phyloP scores from a whole-genome alignment of 345 rosid species.

The Eucalyptus tenuipes region DNA sequence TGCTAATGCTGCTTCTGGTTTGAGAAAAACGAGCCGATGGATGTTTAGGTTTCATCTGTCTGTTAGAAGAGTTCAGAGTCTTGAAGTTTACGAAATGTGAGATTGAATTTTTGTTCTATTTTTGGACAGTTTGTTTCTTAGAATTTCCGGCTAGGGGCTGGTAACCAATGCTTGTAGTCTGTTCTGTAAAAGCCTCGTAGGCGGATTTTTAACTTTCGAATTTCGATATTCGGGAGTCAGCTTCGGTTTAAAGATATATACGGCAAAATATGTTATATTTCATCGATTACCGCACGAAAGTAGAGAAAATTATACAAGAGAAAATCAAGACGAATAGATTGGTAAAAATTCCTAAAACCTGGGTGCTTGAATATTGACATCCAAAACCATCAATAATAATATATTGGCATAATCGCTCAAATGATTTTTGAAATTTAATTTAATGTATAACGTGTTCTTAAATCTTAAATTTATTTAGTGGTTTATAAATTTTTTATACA shows the following conservation, averaged over 20 bases:
- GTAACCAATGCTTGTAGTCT: not conserved
- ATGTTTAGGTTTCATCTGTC: not conserved
- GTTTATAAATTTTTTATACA: too few species aligned
- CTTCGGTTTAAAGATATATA: not conserved
- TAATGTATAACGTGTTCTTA: fast-evolving
- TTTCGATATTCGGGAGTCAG: fast-evolving
- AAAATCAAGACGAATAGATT: not conserved
- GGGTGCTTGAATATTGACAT: not conserved
- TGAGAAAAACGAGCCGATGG: not conserved
- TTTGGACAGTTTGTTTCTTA: not conserved
- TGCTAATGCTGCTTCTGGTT: not conserved
- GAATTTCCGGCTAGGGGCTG: not conserved
- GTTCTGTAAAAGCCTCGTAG: not conserved
- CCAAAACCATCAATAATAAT: not conserved
- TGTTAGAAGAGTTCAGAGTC: not conserved
- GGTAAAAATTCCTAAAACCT: not conserved
- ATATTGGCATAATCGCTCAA: fast-evolving
- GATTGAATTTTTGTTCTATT: not conserved
- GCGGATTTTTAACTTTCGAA: not conserved
- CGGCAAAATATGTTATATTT: not conserved
- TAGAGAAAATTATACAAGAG: fast-evolving
- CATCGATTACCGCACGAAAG: not conserved
- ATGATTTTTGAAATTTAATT: too few species aligned
- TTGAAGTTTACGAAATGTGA: not conserved
- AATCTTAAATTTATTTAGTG: fast-evolving